These are phyloP conservation scores for Apophysomyces variabilis DNA, from an alignment of 371 early-diverging fungal species.

Conservation along the genomic window DNA sequence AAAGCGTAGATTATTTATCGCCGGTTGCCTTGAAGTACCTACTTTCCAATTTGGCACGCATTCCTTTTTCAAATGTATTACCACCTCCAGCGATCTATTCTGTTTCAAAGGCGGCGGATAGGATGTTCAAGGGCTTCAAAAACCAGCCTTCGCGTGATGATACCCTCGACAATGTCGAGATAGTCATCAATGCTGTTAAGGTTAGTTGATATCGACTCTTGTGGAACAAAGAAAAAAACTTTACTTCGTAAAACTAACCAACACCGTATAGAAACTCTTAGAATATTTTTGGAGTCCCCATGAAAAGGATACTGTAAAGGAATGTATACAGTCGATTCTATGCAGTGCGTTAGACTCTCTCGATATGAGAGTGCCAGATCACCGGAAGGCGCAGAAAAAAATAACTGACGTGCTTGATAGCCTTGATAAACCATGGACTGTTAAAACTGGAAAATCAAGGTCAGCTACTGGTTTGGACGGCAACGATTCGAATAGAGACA, in stretches of 20 bases:
- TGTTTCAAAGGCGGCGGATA: background rate
- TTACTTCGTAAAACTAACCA: background rate
- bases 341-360: background rate
- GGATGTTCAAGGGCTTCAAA: background rate
- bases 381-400: background rate
- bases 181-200: conserved; percentile 4
- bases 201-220: background rate
- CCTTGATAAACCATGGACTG: background rate
- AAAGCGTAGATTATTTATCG: background rate
- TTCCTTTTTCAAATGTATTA: background rate
- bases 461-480: background rate
- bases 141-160: background rate
- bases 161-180: background rate
- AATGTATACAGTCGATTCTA: background rate
- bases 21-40: background rate
- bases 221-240: background rate
- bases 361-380: background rate
- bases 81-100: background rate
- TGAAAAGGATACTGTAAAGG: background rate
- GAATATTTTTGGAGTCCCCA: background rate
- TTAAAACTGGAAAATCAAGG: background rate
- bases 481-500: background rate
- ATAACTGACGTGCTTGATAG: background rate
- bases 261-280: background rate
- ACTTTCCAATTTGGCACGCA: conserved; percentile 1